Base-by-base conservation (phyloP, 2,329 filamentous ascomycete genomes). In the Aurifilum marmelostoma region DNA sequence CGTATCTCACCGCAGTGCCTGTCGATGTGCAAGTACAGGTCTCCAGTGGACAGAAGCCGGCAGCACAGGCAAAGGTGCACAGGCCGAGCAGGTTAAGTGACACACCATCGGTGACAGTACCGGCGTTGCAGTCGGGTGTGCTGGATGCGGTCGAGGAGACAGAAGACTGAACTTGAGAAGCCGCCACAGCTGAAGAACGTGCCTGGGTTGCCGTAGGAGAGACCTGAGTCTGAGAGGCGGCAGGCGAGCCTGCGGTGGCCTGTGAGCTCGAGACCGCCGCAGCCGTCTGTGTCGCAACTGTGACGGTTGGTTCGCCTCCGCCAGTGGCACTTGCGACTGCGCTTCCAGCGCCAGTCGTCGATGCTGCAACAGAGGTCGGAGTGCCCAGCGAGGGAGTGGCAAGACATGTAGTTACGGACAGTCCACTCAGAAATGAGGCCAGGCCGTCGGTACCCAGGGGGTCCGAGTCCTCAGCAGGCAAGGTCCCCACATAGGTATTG, bases 401-500 rank as follows among this genome's bases (percentile, higher is more conserved):
- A n/a, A 60, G 65, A 39, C 76, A 78, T 29, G 73, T 77, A 59
- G 71, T 73, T 16, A 76, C 76, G 47, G 74, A 72, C 60, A 79
- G 67, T n/a, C 77, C 77, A 16, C 63, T 71, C 32, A 71, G 72
- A n/a, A 79, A 74, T 0, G 71, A 74, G 4, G 73, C 71, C 27
- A 77, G 74, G 8, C 80, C 81, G 47, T 73, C 78, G 4, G 78
- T 73, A 62, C 75, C 75, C 4, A 83, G 77, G 65, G 76, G 72
- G 65, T 83, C 81, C 12, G 74, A 72, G 9, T 72, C 54, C 18
- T 78, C 75, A 0, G 76, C 76, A 6, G 85, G 84, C 5, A 87
- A 76, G 2, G 79, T 83, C n/a, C 85, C 85, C 0, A 86, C 84
- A 70, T 84, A 87, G 16, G 84, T 81, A 67, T 88, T 88, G 78